phyloP scores from a whole-genome alignment of 257 asterid species.

The Lantana camara region DNA sequence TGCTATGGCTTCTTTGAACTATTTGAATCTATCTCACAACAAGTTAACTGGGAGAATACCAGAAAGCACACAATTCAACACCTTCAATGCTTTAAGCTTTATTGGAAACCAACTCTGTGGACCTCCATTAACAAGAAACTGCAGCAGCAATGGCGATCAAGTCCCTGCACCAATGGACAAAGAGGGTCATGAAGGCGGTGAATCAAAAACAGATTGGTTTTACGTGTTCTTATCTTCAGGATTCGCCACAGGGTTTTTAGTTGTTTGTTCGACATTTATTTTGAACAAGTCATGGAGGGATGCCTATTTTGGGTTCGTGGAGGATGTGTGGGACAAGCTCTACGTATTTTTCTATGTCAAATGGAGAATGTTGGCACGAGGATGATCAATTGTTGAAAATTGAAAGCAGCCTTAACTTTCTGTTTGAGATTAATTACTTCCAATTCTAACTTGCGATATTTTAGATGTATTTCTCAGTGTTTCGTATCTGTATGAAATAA shows the following conservation, averaged over 20 bases:
- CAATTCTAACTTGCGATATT: too few relatives aligned
- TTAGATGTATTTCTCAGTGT: too few relatives aligned
- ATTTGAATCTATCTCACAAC: too few relatives aligned
- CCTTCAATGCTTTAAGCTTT: constrained; percentile 7
- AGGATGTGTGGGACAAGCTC: background rate
- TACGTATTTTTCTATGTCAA: background rate
- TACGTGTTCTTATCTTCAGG: constrained; percentile 16
- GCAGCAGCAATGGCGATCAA: background rate
- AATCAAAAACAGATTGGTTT: background rate
- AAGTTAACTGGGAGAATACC: too few relatives aligned
- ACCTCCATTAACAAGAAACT: constrained; percentile 6
- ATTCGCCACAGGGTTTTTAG: constrained; percentile 12
- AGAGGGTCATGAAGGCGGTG: background rate
- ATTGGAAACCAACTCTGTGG: constrained; percentile 19
- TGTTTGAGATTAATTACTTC: too few relatives aligned
- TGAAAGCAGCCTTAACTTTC: too few relatives aligned
- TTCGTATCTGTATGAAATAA: too few relatives aligned
- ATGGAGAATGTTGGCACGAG: background rate
- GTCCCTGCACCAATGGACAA: background rate
- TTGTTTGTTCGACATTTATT: background rate
- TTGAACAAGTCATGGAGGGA: constrained; percentile 20
- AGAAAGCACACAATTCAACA: constrained; percentile 16
- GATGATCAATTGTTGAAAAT: too few relatives aligned
- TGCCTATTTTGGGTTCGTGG: background rate
- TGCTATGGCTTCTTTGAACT: too few relatives aligned